Evolutionary conservation across 805 yeast species (phyloP), one percentile per base, ranked within the genome.

Genomic region (Yarrowia osloensis): DNA sequence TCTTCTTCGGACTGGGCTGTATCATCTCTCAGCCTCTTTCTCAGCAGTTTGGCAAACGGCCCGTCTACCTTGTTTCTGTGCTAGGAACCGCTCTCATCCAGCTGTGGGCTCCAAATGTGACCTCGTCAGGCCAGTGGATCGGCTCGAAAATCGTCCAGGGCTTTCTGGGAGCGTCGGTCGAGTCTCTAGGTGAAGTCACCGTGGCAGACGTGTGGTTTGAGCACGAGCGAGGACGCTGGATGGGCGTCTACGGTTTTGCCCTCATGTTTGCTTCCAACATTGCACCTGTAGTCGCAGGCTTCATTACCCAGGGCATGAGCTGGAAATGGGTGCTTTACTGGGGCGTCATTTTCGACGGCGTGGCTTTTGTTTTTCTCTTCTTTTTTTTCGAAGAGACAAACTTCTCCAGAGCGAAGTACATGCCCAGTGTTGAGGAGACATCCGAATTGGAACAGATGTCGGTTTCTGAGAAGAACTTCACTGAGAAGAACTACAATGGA

Each of bases 151-250:
- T 80, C 49, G 68, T 81, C 28, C 79, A 79, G 46, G 82, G 82
- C 72, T 74, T 88, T 59, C 86, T 88, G 73, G 90, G 87, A 19
- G 94, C 94, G n/a, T 86, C 89, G 15, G 83, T 88, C 44, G 96
- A 90, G 75, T 86, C 90, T 4, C 86, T 91, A 74, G 68, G 92
- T 82, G 79, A 82, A 85, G 72, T 87, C 86, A 54, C 81, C 82
- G 71, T 84, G 26, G 79, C 91, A 3, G 96, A 91, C 74, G 83
- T 89, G 74, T 90, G 85, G 74, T 91, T 82, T 77, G 88, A 86
- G 70, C 96, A 90, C 75, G 92, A 90, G 73, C 79, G 90, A 26
- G 91, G 93, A 63, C 80, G 87, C 24, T 86, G 85, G 13, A 81
- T 91, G 75, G 90, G 95, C 0, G 80, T 86, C 13, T 91, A 90